These are phyloP conservation scores for Hymenoscyphus salicellus DNA, from an alignment of 2,329 filamentous ascomycete genomes.

Conservation along the genomic window DNA sequence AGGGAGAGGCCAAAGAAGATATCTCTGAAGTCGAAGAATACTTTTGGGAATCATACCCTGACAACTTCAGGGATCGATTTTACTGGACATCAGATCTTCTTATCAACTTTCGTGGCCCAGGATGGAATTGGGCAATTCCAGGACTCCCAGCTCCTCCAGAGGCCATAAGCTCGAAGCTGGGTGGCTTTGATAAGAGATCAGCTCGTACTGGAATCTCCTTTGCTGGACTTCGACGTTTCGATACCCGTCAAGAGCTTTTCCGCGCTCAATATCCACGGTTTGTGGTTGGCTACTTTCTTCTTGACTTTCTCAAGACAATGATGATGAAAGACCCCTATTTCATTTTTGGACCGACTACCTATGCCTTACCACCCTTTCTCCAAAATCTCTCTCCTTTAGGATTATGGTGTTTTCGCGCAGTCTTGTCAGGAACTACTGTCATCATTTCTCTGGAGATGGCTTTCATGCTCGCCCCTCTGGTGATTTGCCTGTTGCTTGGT, in stretches of 20 bases:
- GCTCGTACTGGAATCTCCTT: slow-evolving; percentile 36
- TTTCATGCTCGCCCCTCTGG: slow-evolving; percentile 59
- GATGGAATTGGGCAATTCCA: slow-evolving; percentile 57
- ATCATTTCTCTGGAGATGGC: slow-evolving; percentile 58
- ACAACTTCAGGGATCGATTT: slow-evolving; percentile 49
- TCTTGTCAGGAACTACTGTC: slow-evolving; percentile 55
- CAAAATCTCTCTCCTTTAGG: slow-evolving; percentile 43
- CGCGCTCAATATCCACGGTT: slow-evolving; percentile 45
- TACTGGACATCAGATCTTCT: slow-evolving; percentile 56
- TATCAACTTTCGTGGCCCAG: slow-evolving; percentile 52
- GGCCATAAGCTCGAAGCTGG: slow-evolving; percentile 39
- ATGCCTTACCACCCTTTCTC: slow-evolving; percentile 46
- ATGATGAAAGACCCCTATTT: slow-evolving; percentile 81
- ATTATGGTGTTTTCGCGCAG: slow-evolving; percentile 54
- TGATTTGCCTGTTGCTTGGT: slow-evolving; percentile 49
- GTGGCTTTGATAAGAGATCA: slow-evolving; percentile 40
- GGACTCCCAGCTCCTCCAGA: slow-evolving; percentile 49
- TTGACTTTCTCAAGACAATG: slow-evolving; percentile 67
- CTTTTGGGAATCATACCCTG: slow-evolving; percentile 59
- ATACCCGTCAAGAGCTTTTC: slow-evolving; percentile 46
- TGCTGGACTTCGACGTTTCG: slow-evolving; percentile 46
- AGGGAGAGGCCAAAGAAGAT: slow-evolving; percentile 10
- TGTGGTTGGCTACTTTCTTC: slow-evolving; percentile 57
- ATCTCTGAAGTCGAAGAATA: slow-evolving; percentile 45
- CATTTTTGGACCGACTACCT: slow-evolving; percentile 47